Base-by-base conservation (phyloP, 129 eudicot species). In the Chrysanthemum makinoi region DNA sequence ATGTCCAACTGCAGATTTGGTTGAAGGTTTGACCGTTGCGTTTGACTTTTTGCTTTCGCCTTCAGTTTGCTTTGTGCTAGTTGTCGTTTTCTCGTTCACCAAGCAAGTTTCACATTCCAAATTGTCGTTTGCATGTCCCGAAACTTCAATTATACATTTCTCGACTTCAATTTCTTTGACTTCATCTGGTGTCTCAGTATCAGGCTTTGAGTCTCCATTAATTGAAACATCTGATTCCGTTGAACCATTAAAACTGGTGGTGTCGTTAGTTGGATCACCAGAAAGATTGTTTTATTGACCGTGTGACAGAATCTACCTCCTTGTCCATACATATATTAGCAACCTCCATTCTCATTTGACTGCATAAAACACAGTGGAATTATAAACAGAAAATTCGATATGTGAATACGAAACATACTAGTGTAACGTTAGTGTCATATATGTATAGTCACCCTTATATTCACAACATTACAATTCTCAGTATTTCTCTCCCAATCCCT, bases 341-440 rank as follows among this genome's bases (percentile, higher is more conserved):
- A 50, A 83, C 86, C 72, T 89, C 93, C 81, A 84, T 72, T 52
- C 80, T 90, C 93, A 89, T 86, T 44, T 67, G 19, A 69, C 92
- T 86, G 86, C 59, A 71, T 18, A 81, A 5, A 56, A 57, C 18
- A 65, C 59, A 63, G 44, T 50, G 12, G 57, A 56, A 10, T 76
- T 68, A 49, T 19, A 57, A 53, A 33, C 39, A 5, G 50, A 20
- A 14, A 69, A 35, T 15, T 52, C 54, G 60, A 75, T 10, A 44
- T 65, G 35, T 24, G 51, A 11, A 54, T 28, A 48, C 26, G 26
- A 24, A 28, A 68, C 28, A 30, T 30, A 30, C 35, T 28, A 28
- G 4, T 3, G 14, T 33, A 19, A 67, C 14, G 14, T 58, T 67
- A 67, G 22, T 10, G 50, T 48, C 46, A 12, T 49, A 12, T 49